phyloP scores from a whole-genome alignment of 805 yeast genomes.

The Starmerella roubikii region DNA sequence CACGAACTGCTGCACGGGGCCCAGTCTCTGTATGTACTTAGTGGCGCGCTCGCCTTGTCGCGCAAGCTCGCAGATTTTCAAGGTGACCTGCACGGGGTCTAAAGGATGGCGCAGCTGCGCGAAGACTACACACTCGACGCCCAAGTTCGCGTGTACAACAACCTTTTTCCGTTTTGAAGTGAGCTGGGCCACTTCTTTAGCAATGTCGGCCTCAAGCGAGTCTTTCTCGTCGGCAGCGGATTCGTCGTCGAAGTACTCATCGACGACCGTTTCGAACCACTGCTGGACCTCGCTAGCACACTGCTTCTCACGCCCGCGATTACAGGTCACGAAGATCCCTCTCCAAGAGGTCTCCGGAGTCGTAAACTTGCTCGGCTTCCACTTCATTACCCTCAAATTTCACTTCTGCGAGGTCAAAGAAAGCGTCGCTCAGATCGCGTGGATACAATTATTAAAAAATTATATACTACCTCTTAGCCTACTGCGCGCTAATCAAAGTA shows the following conservation, averaged over 20 bases:
- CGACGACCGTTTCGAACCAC: slow-evolving; percentile 29
- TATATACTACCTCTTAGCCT: no score
- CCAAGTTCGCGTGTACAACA: slow-evolving; percentile 21
- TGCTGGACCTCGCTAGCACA: slow-evolving; percentile 19
- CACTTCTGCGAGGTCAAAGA: no score
- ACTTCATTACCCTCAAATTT: slow-evolving; percentile 4
- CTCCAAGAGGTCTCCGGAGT: slow-evolving; percentile 65
- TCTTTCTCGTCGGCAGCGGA: neutral
- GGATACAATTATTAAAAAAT: no score
- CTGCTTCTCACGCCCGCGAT: slow-evolving; percentile 52
- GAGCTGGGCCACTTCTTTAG: slow-evolving; percentile 48
- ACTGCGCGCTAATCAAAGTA: no score
- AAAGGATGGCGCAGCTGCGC: slow-evolving; percentile 69
- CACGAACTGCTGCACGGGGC: slow-evolving; percentile 68
- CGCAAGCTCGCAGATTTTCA: slow-evolving; percentile 48
- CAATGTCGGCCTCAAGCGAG: slow-evolving; percentile 60
- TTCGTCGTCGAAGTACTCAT: slow-evolving; percentile 11
- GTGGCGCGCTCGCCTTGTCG: slow-evolving; percentile 29
- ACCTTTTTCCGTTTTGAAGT: slow-evolving; percentile 28
- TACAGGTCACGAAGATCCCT: slow-evolving; percentile 85
- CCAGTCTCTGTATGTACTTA: slow-evolving; percentile 53
- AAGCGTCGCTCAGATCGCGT: no score
- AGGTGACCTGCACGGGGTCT: slow-evolving; percentile 61
- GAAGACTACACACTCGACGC: slow-evolving; percentile 48
- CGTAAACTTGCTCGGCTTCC: slow-evolving; percentile 14